Evolutionary conservation across 1,139 yeast species (phyloP).

Genomic region (Debaryomyces fabryi): DNA sequence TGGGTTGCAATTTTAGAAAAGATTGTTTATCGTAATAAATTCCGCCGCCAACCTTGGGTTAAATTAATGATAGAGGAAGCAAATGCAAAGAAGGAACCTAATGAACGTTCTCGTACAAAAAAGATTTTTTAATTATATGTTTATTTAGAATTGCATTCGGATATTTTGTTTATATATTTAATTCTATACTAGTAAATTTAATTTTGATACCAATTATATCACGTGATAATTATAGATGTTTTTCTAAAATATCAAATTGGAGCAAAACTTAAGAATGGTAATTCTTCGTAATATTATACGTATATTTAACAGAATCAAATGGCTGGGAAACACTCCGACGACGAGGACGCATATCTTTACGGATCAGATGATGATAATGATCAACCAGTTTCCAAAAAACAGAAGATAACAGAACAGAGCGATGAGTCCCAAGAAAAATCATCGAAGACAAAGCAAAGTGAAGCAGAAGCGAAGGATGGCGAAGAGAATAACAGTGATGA

Average conservation of each 20-base stretch:
- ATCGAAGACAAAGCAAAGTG: conserved; percentile 23
- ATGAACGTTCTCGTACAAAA: conserved; percentile 1
- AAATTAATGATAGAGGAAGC: conserved; percentile 41
- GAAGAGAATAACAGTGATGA: conserved; percentile 31
- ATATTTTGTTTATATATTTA: neutral
- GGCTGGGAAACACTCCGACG: conserved; percentile 46
- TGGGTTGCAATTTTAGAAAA: conserved; percentile 62
- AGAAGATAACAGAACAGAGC: conserved; percentile 18
- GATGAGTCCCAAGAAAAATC: conserved; percentile 23
- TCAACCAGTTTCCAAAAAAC: conserved; percentile 24
- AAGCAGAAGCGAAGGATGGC: conserved; percentile 30
- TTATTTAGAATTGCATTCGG: neutral
- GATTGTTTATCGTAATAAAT: conserved; percentile 55
- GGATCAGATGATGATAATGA: conserved; percentile 65
- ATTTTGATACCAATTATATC: neutral
- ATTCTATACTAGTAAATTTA: neutral
- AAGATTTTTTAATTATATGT: conserved; percentile 4
- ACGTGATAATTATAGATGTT: neutral
- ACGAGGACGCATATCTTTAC: conserved; percentile 84
- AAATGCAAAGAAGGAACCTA: neutral
- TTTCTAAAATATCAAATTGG: neutral
- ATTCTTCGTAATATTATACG: neutral
- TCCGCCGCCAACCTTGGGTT: conserved; percentile 74
- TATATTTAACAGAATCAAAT: conserved; percentile 13
- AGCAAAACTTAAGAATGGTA: neutral